These are phyloP conservation scores for Penicillium capsulatum DNA, from an alignment of 2,329 filamentous ascomycete genomes.

Conservation along the genomic window DNA sequence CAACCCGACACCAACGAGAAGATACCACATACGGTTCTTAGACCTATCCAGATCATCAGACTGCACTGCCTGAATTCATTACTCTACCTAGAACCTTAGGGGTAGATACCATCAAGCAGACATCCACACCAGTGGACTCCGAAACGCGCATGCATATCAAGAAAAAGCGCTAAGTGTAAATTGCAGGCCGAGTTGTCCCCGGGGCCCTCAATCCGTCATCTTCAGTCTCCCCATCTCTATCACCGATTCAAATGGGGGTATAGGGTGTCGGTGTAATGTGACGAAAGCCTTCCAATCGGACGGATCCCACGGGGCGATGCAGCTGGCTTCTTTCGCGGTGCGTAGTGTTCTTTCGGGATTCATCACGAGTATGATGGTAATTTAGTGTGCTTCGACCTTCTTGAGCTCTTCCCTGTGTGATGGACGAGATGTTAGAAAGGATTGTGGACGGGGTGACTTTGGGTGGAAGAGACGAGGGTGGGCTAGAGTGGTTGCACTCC, in stretches of 20 bases:
- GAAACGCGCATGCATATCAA: too few species aligned
- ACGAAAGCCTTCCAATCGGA: neutral
- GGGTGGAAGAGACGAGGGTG: neutral
- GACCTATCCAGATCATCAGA: too few species aligned
- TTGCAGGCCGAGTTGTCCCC: too few species aligned
- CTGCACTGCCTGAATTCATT: too few species aligned
- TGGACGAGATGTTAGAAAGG: constrained; percentile 1
- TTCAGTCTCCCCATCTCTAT: neutral
- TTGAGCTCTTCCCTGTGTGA: constrained; percentile 69
- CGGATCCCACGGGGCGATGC: neutral
- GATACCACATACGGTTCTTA: too few species aligned
- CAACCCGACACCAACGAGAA: too few species aligned
- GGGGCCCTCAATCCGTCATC: neutral
- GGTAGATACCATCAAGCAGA: too few species aligned
- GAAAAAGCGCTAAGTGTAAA: too few species aligned
- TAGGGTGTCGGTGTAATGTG: constrained; percentile 5
- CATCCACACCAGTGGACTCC: too few species aligned
- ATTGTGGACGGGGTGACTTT: neutral
- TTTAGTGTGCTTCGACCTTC: constrained; percentile 80
- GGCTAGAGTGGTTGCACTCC: too few species aligned
- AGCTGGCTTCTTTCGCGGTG: neutral
- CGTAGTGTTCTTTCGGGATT: constrained; percentile 1
- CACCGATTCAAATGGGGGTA: constrained; percentile 6
- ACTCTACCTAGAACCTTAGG: too few species aligned
- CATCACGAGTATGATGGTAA: constrained; percentile 30